Base-by-base conservation (phyloP, 768 basidiomycete genomes). In the Amanita thiersii region DNA sequence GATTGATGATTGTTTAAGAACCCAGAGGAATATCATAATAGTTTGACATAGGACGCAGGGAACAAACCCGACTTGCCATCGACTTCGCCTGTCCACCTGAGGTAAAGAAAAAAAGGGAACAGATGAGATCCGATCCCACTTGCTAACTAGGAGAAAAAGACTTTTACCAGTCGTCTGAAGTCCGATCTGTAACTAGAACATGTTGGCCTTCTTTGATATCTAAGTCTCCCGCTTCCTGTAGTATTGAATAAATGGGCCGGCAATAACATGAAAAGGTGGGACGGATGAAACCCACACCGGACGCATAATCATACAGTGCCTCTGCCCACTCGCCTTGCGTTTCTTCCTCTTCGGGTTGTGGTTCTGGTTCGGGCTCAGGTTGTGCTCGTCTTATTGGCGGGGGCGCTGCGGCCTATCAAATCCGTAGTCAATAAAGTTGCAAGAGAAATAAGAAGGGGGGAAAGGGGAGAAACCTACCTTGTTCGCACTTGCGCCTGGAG, bases 121-220 rank as follows among this genome's bases (percentile, higher is more conserved):
- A 47, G 43, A 33, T 24, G 33, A 39, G 41, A 35, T 43, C 38
- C 32, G 47, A 46, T 40, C 25, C 21, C 34, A 46, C 36, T 24
- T 15, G 38, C 19, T 43, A 47, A 38, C 41, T 24, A 20, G 15
- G 28, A 47, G 7, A 12, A 42, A 36, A 19, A 4, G 20, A 32
- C 31, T 52, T 79, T 14, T 46, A 87, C 86, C 86, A 89, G 50
- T 88, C 86, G 17, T 78, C 79, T 7, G 83, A 85, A 4, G 79
- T 76, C 50, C 65, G 69, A 49, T 81, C 80, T 4, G 73, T 69
- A 28, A 88, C 69, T 44, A 77, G 58, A n/a, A 89, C 68, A 32
- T 70, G 67, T 51, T 77, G 65, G 8, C 73, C 72, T 37, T 70
- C 74, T 31, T 66, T 63, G 43, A 89, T 63, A 26, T 62, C 56